Evolutionary conservation across 352 stramenopile genomes (phyloP), one percentile per base, ranked within the genome.

Genomic region (Globisporangium alternatum): DNA sequence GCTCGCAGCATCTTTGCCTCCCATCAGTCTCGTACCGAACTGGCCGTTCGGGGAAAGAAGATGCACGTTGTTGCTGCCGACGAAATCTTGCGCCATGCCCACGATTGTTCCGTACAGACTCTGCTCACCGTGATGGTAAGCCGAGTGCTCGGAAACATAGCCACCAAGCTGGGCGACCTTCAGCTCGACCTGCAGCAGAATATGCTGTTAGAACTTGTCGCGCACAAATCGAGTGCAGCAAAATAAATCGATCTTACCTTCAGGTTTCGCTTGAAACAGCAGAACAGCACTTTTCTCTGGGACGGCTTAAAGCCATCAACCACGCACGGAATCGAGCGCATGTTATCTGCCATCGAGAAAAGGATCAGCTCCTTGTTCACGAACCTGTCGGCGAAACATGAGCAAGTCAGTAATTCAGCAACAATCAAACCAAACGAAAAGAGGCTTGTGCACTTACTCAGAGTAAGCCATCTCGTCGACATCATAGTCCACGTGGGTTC

Each of bases 311-410:
- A 93, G 19, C 97, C 97, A 79, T 99, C 97, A 8, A 99, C 82
- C 5, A 98, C 77, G 68, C 76, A 97, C 8, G 97, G 97, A 69
- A 99, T 96, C 15, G 93, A 98, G 56, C 97, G 89, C 51, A 99
- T 84, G 63, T 99, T 99, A 71, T 99, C 97, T 6, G 96, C 96
- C 83, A 97, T 97, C 10, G 93, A 98, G 74, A 99, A 99, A 66
- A 99, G 83, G 71, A 99, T 99, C 37, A 99, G 83, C 67, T 99
- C 97, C 70, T 98, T 98, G 84, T 99, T 98, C 30, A 99, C 88
- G 65, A 99, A 99, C 44, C 85, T 95, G 67, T 19, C 59, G 12
- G 25, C 55, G 41, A 62, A 64, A 37, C 57, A 56, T 63, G 60
- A 58, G n/a, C 37, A 17, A 5, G 51, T 60, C 35, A 70, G 55